Evolutionary conservation across 306 rosid genomes (phyloP).

Genomic region (Lathyrus tuberosus): DNA sequence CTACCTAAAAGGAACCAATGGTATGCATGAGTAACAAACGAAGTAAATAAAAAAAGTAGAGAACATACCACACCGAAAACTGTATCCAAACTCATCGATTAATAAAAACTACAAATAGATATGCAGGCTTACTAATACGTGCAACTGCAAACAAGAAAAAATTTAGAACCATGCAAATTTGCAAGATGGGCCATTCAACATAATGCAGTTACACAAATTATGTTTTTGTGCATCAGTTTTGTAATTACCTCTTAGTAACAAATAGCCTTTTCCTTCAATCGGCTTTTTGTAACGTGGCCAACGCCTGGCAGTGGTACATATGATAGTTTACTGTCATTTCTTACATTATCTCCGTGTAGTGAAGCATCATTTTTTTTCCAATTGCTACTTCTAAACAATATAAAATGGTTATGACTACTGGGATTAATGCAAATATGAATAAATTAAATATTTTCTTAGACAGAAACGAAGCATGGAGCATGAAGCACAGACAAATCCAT

Average conservation of each 20-base stretch:
- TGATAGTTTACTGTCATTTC: not conserved
- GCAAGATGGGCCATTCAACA: not conserved
- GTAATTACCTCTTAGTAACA: not conserved
- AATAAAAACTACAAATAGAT: not conserved
- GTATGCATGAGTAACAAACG: not conserved
- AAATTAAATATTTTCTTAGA: not conserved
- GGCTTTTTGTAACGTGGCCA: not conserved
- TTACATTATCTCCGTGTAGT: slow-evolving; percentile 1
- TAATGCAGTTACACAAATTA: not conserved
- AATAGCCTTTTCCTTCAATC: not conserved
- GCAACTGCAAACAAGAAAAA: not conserved
- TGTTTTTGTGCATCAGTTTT: not conserved
- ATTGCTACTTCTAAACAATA: slow-evolving; percentile 15
- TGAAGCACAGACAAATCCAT: slow-evolving; percentile 24
- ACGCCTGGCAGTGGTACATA: not conserved
- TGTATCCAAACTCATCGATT: not conserved
- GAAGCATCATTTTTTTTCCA: slow-evolving; percentile 22
- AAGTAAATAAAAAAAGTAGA: not conserved
- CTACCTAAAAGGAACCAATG: not conserved
- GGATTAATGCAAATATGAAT: slow-evolving; percentile 16
- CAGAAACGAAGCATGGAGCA: slow-evolving; percentile 22
- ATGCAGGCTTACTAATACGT: not conserved
- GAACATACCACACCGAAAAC: too few relatives aligned
- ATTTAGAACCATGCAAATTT: not conserved
- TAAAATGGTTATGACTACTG: slow-evolving; percentile 10